A percentile compares a stretch with the other conserved stretches of the same genome.
Conservation (phyloP, 2,329 filamentous ascomycete genomes). For the Graphilbum fragrans region DNA sequence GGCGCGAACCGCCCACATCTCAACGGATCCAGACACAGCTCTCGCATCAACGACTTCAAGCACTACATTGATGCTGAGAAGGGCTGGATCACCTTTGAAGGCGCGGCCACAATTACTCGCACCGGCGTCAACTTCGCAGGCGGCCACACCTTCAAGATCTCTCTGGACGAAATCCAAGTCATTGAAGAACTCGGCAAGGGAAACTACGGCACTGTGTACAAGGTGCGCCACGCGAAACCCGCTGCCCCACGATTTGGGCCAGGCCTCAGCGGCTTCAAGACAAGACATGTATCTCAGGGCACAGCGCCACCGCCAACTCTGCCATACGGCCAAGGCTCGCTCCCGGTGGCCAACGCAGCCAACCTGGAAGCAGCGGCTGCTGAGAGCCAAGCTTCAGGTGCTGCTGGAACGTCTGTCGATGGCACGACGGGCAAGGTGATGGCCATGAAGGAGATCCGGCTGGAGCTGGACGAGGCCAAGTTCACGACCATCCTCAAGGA, state of each 20-base stretch:
- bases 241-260: constrained; percentile 44
- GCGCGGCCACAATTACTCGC: constrained; percentile 80
- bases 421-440: constrained; percentile 67
- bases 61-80: constrained; percentile 87
- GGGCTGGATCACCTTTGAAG: constrained; percentile 83
- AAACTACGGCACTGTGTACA: constrained; percentile 97
- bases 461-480: constrained; percentile 93
- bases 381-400: background rate
- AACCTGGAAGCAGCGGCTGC: background rate
- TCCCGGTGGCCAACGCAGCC: background rate
- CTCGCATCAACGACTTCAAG: constrained; percentile 47
- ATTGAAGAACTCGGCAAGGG: constrained; percentile 91
- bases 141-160: constrained; percentile 84
- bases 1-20: constrained; percentile 11
- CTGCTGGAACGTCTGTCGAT: constrained; percentile 12
- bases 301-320: background rate
- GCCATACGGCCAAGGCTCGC: constrained; percentile 4
- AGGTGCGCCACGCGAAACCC: constrained; percentile 73
- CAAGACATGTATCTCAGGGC: background rate
- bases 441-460: constrained; percentile 98
- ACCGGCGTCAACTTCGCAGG: constrained; percentile 87
- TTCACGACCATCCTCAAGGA: constrained; percentile 97
- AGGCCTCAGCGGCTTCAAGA: constrained; percentile 40
- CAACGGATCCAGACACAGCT: constrained; percentile 27
- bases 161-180: constrained; percentile 87